These are phyloP conservation scores for Microbotryomycetes sp. DNA, from an alignment of 1,284 basidiomycete genomes.

Conservation along the genomic window DNA sequence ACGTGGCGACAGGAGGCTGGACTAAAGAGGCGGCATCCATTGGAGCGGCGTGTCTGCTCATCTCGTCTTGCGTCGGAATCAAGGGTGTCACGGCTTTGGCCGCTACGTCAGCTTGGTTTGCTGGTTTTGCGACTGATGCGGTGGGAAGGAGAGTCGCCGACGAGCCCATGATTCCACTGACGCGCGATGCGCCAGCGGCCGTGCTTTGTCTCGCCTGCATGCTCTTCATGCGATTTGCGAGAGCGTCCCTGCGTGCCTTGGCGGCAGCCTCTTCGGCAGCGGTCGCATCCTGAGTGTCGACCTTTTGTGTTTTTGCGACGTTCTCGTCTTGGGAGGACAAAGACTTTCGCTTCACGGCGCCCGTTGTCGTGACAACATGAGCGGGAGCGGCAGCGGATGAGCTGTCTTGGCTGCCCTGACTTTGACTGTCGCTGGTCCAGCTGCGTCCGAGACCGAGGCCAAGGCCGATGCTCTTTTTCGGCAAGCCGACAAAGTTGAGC, in stretches of 20 bases:
- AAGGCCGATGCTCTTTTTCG: slow-evolving; percentile 33
- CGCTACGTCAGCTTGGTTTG: background rate
- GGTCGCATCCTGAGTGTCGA: background rate
- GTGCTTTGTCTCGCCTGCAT: slow-evolving; percentile 20
- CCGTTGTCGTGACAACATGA: slow-evolving; percentile 10
- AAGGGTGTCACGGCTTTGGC: background rate
- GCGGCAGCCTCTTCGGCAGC: slow-evolving; percentile 2
- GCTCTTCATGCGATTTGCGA: slow-evolving; percentile 15
- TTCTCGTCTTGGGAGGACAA: background rate
- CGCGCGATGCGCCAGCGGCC: slow-evolving; percentile 4
- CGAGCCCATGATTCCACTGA: slow-evolving; percentile 12
- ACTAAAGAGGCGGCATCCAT: background rate
- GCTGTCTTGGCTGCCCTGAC: slow-evolving; percentile 4
- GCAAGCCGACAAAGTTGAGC: slow-evolving; percentile 29
- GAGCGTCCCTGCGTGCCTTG: slow-evolving; percentile 1
- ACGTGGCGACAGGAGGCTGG: background rate
- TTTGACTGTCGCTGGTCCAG: slow-evolving; percentile 20
- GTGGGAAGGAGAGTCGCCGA: no score
- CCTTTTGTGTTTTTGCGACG: background rate
- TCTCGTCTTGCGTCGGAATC: background rate
- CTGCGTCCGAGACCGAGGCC: slow-evolving; percentile 16
- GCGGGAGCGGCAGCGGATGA: background rate
- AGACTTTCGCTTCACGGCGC: slow-evolving; percentile 29
- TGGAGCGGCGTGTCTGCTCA: background rate
- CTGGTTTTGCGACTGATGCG: background rate